These are phyloP conservation scores for Clausena lansium DNA, from an alignment of 345 rosid species.

Conservation along the genomic window DNA sequence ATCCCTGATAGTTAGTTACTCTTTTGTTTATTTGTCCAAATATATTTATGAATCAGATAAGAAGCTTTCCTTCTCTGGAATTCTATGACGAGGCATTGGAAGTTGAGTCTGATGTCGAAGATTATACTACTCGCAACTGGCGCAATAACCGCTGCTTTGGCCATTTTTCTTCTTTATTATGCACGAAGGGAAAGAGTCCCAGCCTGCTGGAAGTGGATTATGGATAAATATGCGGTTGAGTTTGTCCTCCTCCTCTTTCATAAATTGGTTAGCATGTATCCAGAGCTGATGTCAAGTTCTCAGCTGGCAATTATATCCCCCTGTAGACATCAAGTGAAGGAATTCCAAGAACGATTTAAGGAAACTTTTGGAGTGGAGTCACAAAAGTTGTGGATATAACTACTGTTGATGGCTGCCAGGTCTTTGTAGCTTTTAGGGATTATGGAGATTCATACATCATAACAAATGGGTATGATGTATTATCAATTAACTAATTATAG, in stretches of 20 bases:
- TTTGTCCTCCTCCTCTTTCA: conserved; percentile 79
- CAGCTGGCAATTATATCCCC: conserved; percentile 90
- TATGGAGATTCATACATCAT: too few species aligned
- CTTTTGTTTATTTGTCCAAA: too few species aligned
- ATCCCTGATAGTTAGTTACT: too few species aligned
- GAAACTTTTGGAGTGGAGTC: conserved; percentile 81
- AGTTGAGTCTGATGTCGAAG: too few species aligned
- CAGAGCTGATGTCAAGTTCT: conserved; percentile 82
- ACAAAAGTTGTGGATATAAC: conserved; percentile 70
- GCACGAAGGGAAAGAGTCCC: conserved; percentile 82
- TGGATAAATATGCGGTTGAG: conserved; percentile 78
- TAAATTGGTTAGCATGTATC: conserved; percentile 70
- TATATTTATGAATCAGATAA: too few species aligned
- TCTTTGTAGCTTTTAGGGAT: too few species aligned
- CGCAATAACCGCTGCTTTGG: conserved; percentile 77
- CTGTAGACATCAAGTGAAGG: conserved; percentile 87
- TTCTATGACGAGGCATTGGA: too few species aligned
- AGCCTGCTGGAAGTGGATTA: conserved; percentile 83
- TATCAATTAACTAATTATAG: too few species aligned
- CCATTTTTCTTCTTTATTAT: conserved; percentile 93
- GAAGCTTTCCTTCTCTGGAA: too few species aligned
- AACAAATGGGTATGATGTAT: too few species aligned
- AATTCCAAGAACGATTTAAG: conserved; percentile 68
- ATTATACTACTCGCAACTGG: too few species aligned
- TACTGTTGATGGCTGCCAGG: conserved; percentile 98